Conservation (phyloP, 2,329 filamentous ascomycete species). For the Hymenoscyphus repandus region DNA sequence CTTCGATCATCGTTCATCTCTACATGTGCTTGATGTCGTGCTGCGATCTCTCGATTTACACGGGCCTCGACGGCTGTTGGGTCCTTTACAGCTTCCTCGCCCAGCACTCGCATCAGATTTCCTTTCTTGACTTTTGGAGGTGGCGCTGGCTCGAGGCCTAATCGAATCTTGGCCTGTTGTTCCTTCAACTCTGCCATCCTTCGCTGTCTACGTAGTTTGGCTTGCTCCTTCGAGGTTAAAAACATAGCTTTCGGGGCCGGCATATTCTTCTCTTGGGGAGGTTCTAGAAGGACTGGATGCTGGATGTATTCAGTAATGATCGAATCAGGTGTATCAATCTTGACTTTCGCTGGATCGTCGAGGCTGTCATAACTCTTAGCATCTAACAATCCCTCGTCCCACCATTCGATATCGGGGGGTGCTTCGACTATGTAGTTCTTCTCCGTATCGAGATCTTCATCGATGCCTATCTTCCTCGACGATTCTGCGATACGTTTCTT, state of each 20-base stretch:
- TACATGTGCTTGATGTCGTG: constrained; percentile 75
- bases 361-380: constrained; percentile 70
- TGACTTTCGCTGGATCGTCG: constrained; percentile 59
- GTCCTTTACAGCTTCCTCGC: constrained; percentile 82
- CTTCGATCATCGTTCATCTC: constrained; percentile 77
- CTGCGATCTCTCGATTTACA: constrained; percentile 88
- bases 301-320: constrained; percentile 90
- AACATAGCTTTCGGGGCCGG: constrained; percentile 84
- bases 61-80: constrained; percentile 94
- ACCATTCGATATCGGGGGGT: constrained; percentile 92
- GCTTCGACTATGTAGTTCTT: constrained; percentile 81
- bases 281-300: constrained; percentile 84
- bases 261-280: constrained; percentile 80
- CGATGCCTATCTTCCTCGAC: constrained; percentile 84
- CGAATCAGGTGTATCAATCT: constrained; percentile 71
- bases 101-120: constrained; percentile 95
- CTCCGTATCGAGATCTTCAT: constrained; percentile 84
- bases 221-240: constrained; percentile 84
- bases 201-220: constrained; percentile 82
- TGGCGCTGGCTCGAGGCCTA: constrained; percentile 84
- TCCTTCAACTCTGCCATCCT: constrained; percentile 93
- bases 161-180: constrained; percentile 88
- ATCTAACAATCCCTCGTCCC: constrained; percentile 83
- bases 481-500: constrained; percentile 88
- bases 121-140: constrained; percentile 95